Evolutionary conservation across 1,139 yeast species (phyloP), one percentile per base, ranked within the genome.

Genomic region (Blastobotrys capitulatus): DNA sequence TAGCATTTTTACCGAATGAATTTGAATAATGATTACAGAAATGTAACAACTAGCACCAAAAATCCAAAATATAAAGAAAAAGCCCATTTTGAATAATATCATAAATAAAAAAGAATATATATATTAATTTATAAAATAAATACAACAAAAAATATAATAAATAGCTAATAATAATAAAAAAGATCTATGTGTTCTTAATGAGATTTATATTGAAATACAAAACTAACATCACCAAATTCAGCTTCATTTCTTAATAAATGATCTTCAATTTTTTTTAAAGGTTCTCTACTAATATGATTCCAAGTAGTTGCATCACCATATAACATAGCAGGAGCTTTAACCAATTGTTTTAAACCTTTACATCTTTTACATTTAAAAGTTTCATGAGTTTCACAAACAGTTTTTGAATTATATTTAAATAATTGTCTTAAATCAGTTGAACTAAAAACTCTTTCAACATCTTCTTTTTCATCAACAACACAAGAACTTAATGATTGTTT

Each of bases 251-350:
- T 77, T 51, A 92, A 70, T 47, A 92, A 71, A 51, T 79, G 75
- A 63, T 92, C 98, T 60, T 89, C 86, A 39, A 90, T 87, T 36
- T 70, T 68, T 20, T 67, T 70, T 60, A 92, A 72, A 1, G 78
- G 79, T 2, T 70, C 75, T 54, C 78, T 86, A 51, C 83, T 77
- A 54, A 86, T 75, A 68, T 92, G 99, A 64, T 92, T 90, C 99
- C 99, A 92, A 0, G 97, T 83, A 0, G 97, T 92, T 0, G 97
- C 87, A 68, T 94, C 99, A 56, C 99, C 99, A 63, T 94, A 94
- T 38, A 92, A 73, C 96, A 92, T 89, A 0, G 96, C 96, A 0
- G 85, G 81, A 0, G 97, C 77, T 58, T 78, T 82, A 10, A 73
- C 62, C 35, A 69, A 56, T 68, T 92, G 98, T 37, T 79, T 81